Base-by-base conservation (phyloP, 768 basidiomycete genomes). In the Boletus sp. region DNA sequence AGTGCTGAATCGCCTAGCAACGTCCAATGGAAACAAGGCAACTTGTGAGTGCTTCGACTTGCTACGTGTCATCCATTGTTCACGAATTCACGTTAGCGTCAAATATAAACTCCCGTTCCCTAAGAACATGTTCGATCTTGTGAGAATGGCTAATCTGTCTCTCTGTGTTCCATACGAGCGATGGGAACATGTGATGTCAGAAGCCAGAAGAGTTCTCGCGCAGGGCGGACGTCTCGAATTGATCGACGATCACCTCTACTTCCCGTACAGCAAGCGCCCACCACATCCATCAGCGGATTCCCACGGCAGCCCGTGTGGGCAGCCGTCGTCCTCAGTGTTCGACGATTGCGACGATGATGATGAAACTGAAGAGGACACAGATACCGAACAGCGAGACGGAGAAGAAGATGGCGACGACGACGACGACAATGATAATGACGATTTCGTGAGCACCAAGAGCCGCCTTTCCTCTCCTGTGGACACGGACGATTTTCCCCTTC, bases 241-340 rank as follows among this genome's bases (percentile, higher is more conserved):
- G 47, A 83, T 92, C 50, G 87, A 90, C 69, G 90, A 92, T 68
- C 73, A 86, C 62, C 72, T 88, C 35, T 68, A 80, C 60, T 90
- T 89, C 63, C 85, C 89, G 1, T 83, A 82, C 56, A 75, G 78
- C 17, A 71, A 67, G 48, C 47, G n/a, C 36, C 63, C 59, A 40
- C 66, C 55, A 55, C 73, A 41, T 36, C 65, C 57, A 44, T 41
- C 53, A 17, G 29, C 28, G 28, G 36, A 47, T 52, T 55, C 59
- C 10, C 54, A 58, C 44, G 47, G 3, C 6, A 35, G n/a, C 18
- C 11, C 52, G 32, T 40, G 14, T 35, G 3, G 46, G 29, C 51
- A 9, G n/a, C 55, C 46, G 41, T 46, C 56, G 7, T 63, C 56
- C 9, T 64, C 70, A 14, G 61, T 45, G 47, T 64, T 66, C 47